phyloP scores from a whole-genome alignment of 768 basidiomycete species.

The Mycena olivaceomarginata region DNA sequence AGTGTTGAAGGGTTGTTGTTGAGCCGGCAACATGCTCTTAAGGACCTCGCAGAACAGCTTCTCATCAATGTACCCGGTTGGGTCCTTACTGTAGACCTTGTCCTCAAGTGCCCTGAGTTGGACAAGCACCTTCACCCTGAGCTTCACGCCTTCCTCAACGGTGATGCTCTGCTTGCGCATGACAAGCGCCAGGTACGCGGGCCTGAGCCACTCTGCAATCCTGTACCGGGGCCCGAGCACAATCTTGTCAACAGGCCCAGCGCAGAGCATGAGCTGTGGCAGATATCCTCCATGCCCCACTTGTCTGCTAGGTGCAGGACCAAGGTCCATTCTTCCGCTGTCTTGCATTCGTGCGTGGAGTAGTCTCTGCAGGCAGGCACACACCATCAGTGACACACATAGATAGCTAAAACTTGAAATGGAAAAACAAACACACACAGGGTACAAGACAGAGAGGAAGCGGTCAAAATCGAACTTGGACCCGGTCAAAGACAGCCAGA shows the following conservation, averaged over 20 bases:
- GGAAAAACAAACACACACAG: constrained; percentile 51
- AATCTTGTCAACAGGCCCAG: constrained; percentile 56
- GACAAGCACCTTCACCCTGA: constrained; percentile 55
- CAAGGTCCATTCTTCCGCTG: constrained; percentile 59
- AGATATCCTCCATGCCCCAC: constrained; percentile 55
- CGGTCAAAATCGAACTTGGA: constrained; percentile 63
- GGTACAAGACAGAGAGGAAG: constrained; percentile 56
- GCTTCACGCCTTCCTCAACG: constrained; percentile 51
- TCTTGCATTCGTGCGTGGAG: constrained; percentile 52
- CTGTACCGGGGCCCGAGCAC: constrained; percentile 52
- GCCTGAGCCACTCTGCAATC: constrained; percentile 57
- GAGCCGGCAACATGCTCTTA: constrained; percentile 17
- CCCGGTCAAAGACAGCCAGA: constrained; percentile 49
- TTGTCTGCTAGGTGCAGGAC: constrained; percentile 55
- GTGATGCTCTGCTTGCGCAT: constrained; percentile 49
- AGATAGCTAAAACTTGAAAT: not conserved
- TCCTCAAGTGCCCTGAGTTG: constrained; percentile 55
- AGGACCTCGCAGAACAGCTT: constrained; percentile 32
- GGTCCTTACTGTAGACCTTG: constrained; percentile 37
- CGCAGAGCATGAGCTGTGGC: constrained; percentile 48
- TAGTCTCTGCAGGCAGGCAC: constrained; percentile 48
- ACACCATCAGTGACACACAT: not conserved
- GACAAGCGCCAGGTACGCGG: constrained; percentile 59
- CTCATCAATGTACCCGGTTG: not conserved
- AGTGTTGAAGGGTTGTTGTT: too few relatives aligned